A percentile compares a stretch with the other conserved stretches of the same genome.
Conservation (phyloP, 2,329 filamentous ascomycete species). For the Meredithiella fracta region DNA sequence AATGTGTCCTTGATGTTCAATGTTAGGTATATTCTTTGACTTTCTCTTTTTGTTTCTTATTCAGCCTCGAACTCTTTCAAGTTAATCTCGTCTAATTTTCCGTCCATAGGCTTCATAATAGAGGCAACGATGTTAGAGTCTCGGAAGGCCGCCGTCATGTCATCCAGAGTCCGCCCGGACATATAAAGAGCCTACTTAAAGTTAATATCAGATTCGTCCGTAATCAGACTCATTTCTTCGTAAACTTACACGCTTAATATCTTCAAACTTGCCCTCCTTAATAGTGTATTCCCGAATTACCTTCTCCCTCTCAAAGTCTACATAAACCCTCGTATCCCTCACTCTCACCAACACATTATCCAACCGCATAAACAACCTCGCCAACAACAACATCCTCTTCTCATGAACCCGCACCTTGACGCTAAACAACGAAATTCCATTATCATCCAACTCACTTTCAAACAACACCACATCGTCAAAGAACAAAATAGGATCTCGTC, state of each 20-base stretch:
- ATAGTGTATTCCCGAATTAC: conserved; percentile 81
- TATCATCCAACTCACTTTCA: conserved; percentile 95
- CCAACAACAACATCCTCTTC: conserved; percentile 66
- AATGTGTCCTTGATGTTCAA: too few species aligned
- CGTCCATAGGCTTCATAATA: conserved; percentile 28
- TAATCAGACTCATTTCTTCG: too few species aligned
- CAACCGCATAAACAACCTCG: conserved; percentile 78
- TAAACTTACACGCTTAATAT: conserved; percentile 50
- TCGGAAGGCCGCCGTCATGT: conserved; percentile 58
- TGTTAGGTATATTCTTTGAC: background rate
- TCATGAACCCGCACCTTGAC: conserved; percentile 92
- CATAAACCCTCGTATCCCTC: conserved; percentile 77
- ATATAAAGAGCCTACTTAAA: conserved; percentile 29
- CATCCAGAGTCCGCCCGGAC: conserved; percentile 43
- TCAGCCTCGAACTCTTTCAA: conserved; percentile 4
- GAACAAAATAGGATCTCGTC: conserved; percentile 86
- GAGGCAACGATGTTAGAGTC: conserved; percentile 63
- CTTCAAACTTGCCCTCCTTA: conserved; percentile 67
- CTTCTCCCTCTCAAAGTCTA: conserved; percentile 66
- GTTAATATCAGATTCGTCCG: too few species aligned
- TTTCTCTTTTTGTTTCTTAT: background rate
- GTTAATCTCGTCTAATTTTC: conserved; percentile 10
- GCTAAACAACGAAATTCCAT: conserved; percentile 78
- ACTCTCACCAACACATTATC: conserved; percentile 80
- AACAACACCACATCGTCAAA: conserved; percentile 94